Evolutionary conservation across 164 flowering plant genomes (phyloP), one percentile per base, ranked within the genome.

Genomic region (Umbilicus rupestris): DNA sequence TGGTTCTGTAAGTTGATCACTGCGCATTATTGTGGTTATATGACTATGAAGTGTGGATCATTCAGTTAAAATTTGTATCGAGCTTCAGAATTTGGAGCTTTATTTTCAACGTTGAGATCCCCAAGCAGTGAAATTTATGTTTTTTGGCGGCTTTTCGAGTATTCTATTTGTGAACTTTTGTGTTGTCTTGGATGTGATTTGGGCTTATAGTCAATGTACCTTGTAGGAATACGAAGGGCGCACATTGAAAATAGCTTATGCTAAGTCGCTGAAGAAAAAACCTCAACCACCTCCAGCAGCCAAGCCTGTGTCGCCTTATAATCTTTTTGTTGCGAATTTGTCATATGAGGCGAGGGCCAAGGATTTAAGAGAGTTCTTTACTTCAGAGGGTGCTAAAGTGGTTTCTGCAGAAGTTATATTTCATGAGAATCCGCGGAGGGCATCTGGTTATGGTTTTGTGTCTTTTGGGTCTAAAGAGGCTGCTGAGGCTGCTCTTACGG

Each of bases 401-500:
- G 78, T 82, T 62, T 72, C 84, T 49, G 91, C 91, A 4, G 84
- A 85, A 70, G 75, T 89, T 55, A 78, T 86, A 62, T 87, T 78
- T 68, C 78, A 82, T 59, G 87, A 75, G 12, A 81, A 81, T 69
- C 85, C 92, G 8, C 80, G 88, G 75, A 78, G 73, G 60, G 69
- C 92, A 0, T 76, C 83, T 39, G 98, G 98, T 0, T 88, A 87
- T 80, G 98, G 98, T 41, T 92, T 87, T 76, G 91, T 92, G 52
- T 73, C 88, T 17, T 89, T 84, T 75, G 62, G 69, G 69, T 68
- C 87, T 28, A 82, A 77, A 74, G 84, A 80, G 50, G 87, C 78
- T 29, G 92, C 91, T 3, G 86, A 85, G 29, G 82, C 78, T 26
- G 95, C 98, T 1, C 78, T 87, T 44, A 58, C 78, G 67, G 74